Conservation (phyloP, 495 filamentous ascomycete species). For the Halenospora varia region DNA sequence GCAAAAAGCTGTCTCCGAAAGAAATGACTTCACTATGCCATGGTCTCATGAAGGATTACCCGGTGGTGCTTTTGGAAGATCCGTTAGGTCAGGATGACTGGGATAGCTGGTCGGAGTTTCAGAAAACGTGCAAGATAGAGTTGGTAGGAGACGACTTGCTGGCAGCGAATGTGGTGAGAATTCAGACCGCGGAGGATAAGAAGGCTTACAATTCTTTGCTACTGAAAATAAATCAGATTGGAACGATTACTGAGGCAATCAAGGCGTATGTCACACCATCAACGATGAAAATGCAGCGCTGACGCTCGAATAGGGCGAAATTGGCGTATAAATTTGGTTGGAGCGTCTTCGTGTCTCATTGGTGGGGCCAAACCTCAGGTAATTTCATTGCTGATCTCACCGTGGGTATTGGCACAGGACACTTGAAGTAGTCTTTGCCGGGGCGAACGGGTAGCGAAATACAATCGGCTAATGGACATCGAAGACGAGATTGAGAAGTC, state of each 20-base stretch:
- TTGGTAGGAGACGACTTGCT: background rate
- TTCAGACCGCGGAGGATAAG: slow-evolving; percentile 27
- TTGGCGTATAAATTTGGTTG: slow-evolving; percentile 28
- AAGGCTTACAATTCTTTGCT: slow-evolving; percentile 32
- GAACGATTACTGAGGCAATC: slow-evolving; percentile 33
- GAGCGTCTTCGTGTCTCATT: slow-evolving; percentile 35
- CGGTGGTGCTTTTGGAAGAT: background rate
- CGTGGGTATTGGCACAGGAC: slow-evolving; percentile 29
- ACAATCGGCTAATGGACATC: slow-evolving; percentile 39
- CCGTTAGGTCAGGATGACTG: background rate
- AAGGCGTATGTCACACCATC: slow-evolving; percentile 22
- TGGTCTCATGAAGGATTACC: background rate
- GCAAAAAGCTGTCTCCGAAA: background rate
- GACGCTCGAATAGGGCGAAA: slow-evolving; percentile 21
- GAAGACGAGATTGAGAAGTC: slow-evolving; percentile 26
- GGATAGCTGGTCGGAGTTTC: background rate
- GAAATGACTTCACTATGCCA: background rate
- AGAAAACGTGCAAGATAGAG: background rate
- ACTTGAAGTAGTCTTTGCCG: slow-evolving; percentile 34
- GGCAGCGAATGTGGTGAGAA: slow-evolving; percentile 5
- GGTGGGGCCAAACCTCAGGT: slow-evolving; percentile 36
- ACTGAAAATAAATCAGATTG: slow-evolving; percentile 36
- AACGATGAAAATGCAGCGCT: background rate
- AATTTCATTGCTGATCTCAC: slow-evolving; percentile 39
- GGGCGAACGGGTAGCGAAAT: slow-evolving; percentile 37